Conservation (phyloP, 2,329 filamentous ascomycete species). For the Gaeumannomyces sp. region DNA sequence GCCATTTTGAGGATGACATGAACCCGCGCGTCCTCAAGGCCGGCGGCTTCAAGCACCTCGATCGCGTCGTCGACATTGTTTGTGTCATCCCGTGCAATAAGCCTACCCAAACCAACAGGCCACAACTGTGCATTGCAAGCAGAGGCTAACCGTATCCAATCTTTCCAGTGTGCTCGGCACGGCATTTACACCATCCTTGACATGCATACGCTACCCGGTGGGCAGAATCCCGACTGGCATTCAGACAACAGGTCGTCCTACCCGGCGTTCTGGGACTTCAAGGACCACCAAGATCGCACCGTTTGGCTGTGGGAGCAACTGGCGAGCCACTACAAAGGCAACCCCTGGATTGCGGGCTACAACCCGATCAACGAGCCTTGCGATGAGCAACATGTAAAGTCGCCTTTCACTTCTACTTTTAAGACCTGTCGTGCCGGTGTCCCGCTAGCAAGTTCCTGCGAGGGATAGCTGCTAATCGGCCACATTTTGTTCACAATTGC, state of each 20-base stretch:
- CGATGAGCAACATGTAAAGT: conserved; percentile 24
- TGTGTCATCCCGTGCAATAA: not conserved
- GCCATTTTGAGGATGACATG: conserved; percentile 48
- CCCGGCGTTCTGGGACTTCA: conserved; percentile 40
- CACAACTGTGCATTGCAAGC: conserved; percentile 14
- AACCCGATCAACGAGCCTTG: conserved; percentile 25
- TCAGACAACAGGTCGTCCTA: conserved; percentile 31
- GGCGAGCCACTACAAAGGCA: conserved; percentile 34
- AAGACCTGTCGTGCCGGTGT: no score
- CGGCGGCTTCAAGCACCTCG: conserved; percentile 42
- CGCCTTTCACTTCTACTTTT: conserved; percentile 14
- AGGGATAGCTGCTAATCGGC: no score
- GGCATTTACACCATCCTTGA: conserved; percentile 40
- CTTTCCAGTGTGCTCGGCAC: conserved; percentile 27
- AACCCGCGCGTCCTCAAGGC: conserved; percentile 41
- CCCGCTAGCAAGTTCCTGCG: no score
- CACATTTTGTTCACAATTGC: no score
- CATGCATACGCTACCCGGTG: conserved; percentile 37
- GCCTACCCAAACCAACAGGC: no score
- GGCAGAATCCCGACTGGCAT: conserved; percentile 44
- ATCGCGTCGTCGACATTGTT: conserved; percentile 38
- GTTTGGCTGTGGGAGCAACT: conserved; percentile 38
- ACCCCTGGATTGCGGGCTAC: conserved; percentile 27
- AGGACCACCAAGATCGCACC: conserved; percentile 38
- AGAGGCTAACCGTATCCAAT: not conserved